Percentiles rank a stretch among this genome's conserved stretches.
These are phyloP conservation scores for Alternaria metachromatica DNA, from an alignment of 2,329 filamentous ascomycete genomes.

Conservation along the genomic window DNA sequence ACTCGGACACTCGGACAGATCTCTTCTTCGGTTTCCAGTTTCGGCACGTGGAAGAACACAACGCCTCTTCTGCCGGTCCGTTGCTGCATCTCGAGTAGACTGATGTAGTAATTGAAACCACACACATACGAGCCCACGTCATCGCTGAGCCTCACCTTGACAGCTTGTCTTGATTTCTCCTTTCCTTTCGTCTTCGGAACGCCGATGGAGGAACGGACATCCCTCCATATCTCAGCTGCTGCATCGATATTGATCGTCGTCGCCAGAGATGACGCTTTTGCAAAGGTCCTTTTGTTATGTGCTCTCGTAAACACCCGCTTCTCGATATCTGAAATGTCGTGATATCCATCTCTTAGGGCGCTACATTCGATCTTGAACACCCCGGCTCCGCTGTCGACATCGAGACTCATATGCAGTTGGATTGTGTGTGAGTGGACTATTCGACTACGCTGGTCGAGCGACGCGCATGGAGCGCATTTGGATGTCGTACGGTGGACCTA, in stretches of 20 bases:
- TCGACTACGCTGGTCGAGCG: background rate
- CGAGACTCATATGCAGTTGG: constrained; percentile 70
- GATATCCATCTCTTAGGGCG: constrained; percentile 64
- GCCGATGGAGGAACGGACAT: background rate
- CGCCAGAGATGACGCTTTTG: background rate
- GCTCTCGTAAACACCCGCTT: constrained; percentile 36
- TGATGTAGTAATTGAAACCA: constrained; percentile 54
- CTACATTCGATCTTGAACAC: constrained; percentile 75
- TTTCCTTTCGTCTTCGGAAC: background rate
- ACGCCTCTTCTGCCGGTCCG: constrained; percentile 31
- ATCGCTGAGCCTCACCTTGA: constrained; percentile 33
- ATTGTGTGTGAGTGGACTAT: background rate
- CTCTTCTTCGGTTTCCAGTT: background rate
- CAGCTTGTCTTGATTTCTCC: background rate
- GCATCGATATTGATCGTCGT: background rate
- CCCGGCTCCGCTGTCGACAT: constrained; percentile 59
- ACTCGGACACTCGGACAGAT: background rate
- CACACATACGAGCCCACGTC: constrained; percentile 54
- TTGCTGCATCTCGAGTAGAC: constrained; percentile 38
- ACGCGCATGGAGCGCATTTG: background rate
- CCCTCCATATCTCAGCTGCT: background rate
- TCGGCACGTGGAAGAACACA: constrained; percentile 16
- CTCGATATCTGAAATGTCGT: constrained; percentile 70
- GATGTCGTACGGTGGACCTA: background rate
- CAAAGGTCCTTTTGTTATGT: background rate